A percentile compares a stretch with the other conserved stretches of the same genome.
phyloP scores from a whole-genome alignment of 2,329 filamentous ascomycete genomes.

The Cytospora leucostoma region DNA sequence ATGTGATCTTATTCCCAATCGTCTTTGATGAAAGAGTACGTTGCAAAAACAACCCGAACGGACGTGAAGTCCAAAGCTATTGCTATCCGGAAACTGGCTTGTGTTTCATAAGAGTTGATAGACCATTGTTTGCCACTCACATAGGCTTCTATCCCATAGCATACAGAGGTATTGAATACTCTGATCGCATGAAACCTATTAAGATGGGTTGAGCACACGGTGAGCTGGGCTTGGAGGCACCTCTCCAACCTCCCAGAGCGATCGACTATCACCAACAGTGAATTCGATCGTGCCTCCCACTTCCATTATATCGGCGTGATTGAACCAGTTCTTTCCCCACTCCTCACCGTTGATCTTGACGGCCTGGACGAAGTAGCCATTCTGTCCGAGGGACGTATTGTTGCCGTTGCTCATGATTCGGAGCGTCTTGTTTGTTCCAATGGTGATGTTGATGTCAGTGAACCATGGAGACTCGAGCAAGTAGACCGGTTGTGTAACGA shows the following conservation, averaged over 20 bases:
- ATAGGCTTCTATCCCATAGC: not conserved
- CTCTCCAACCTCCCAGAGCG: conserved; percentile 50
- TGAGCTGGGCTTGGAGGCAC: conserved; percentile 50
- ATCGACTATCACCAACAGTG: conserved; percentile 42
- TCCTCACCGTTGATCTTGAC: conserved; percentile 53
- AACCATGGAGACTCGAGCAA: conserved; percentile 71
- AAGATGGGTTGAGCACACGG: not conserved
- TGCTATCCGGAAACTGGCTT: no score
- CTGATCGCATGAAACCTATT: not conserved
- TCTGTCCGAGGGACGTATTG: conserved; percentile 30
- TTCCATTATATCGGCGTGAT: conserved; percentile 50
- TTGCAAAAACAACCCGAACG: no score
- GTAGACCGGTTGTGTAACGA: conserved; percentile 69
- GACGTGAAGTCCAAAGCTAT: no score
- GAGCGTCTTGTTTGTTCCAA: conserved; percentile 48
- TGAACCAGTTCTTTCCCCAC: conserved; percentile 58
- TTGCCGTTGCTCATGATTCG: conserved; percentile 49
- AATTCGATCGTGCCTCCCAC: conserved; percentile 52
- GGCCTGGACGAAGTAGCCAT: conserved; percentile 54
- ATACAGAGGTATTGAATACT: not conserved
- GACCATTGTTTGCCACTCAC: not conserved
- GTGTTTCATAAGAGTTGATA: not conserved
- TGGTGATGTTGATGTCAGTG: conserved; percentile 56
- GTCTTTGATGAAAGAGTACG: no score
- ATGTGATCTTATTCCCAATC: no score